Conservation (phyloP, 441 rosid species). For the Pelargonium myrrhifolium region DNA sequence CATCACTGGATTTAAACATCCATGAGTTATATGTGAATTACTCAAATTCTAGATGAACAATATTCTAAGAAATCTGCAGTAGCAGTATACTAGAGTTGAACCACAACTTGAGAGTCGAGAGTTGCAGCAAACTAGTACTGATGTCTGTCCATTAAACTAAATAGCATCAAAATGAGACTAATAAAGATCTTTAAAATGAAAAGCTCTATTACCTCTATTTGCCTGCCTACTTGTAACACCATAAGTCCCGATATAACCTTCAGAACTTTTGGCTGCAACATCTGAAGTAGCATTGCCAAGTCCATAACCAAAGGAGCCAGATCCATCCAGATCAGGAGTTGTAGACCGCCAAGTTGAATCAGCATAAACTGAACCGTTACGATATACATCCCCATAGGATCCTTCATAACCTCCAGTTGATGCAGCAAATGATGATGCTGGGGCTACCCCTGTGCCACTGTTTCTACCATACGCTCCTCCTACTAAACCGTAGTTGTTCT, state of each 20-base stretch:
- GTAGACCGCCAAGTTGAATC: slow-evolving; percentile 53
- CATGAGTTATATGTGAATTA: background rate
- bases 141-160: background rate
- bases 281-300: slow-evolving; percentile 42
- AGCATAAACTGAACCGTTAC: slow-evolving; percentile 40
- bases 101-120: background rate
- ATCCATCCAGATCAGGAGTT: slow-evolving; percentile 37
- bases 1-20: background rate
- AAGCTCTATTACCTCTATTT: slow-evolving; percentile 44
- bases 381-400: slow-evolving; percentile 42
- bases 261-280: slow-evolving; percentile 39
- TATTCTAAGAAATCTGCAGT: background rate
- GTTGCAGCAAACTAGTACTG: background rate
- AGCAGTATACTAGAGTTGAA: background rate
- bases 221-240: slow-evolving; percentile 44
- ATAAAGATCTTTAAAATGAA: background rate
- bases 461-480: slow-evolving; percentile 43
- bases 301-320: slow-evolving; percentile 43
- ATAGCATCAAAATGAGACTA: background rate
- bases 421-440: slow-evolving; percentile 37
- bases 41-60: background rate
- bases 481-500: slow-evolving; percentile 27
- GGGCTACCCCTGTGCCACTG: slow-evolving; percentile 29
- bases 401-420: slow-evolving; percentile 39
- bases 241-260: slow-evolving; percentile 46